Percentiles rank a stretch among this genome's conserved stretches.
These are phyloP conservation scores for Huntiella omanensis DNA, from an alignment of 2,329 filamentous ascomycete genomes.

Conservation along the genomic window DNA sequence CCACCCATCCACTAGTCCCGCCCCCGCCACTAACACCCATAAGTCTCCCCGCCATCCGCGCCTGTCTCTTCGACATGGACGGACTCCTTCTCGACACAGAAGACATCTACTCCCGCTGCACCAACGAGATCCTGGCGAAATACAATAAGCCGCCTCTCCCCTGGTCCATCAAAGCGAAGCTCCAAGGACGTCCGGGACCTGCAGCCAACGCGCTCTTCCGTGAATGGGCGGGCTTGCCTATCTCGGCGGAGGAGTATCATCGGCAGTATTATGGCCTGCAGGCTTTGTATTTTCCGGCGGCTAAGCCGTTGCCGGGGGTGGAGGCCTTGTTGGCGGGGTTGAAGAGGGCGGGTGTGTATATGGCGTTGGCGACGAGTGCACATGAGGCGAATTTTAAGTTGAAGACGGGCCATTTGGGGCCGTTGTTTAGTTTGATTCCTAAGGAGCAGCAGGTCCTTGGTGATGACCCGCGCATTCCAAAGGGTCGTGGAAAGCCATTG, in stretches of 20 bases:
- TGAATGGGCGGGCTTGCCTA: conserved; percentile 72
- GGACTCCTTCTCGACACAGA: conserved; percentile 87
- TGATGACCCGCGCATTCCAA: conserved; percentile 60
- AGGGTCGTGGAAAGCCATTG: conserved; percentile 77
- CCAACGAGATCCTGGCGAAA: conserved; percentile 62
- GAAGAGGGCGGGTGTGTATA: conserved; percentile 40
- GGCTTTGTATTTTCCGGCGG: conserved; percentile 48
- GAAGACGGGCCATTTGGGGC: conserved; percentile 47
- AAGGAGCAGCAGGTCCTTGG: conserved; percentile 58
- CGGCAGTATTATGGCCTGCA: conserved; percentile 44
- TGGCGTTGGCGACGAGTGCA: conserved; percentile 74
- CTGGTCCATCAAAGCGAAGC: conserved; percentile 82
- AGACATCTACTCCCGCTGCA: conserved; percentile 68
- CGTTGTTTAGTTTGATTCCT: conserved; percentile 48
- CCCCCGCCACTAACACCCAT: not conserved
- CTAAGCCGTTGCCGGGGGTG: conserved; percentile 66
- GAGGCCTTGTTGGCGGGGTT: conserved; percentile 45
- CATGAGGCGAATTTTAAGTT: conserved; percentile 53
- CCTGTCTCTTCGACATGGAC: conserved; percentile 98
- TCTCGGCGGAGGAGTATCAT: conserved; percentile 49
- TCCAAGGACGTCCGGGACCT: conserved; percentile 42
- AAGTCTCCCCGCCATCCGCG: conserved; percentile 62
- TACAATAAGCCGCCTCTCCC: conserved; percentile 61
- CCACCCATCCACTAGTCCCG: not conserved
- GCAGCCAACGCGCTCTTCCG: conserved; percentile 38